A percentile compares a stretch with the other conserved stretches of the same genome.
Conservation (phyloP, 1,284 basidiomycete species). For the Ceratobasidium theobromae region DNA sequence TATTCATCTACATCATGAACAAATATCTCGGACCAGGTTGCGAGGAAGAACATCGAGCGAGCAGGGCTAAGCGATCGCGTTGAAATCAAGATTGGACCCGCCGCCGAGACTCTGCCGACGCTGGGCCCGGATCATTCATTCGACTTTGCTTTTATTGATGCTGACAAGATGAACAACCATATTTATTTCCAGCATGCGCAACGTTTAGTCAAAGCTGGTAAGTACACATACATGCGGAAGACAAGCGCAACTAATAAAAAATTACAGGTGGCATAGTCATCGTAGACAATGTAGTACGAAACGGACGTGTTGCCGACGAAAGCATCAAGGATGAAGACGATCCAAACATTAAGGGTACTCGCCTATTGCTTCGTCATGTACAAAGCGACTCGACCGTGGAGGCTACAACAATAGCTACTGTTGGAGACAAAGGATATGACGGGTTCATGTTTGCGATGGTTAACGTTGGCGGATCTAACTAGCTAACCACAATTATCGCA, state of each 20-base stretch:
- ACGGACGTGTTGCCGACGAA: conserved; percentile 52
- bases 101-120: conserved; percentile 49
- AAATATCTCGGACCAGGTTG: conserved; percentile 47
- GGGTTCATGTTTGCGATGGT: conserved; percentile 56
- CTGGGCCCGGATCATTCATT: conserved; percentile 51
- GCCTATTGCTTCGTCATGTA: conserved; percentile 51
- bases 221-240: conserved; percentile 51
- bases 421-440: conserved; percentile 61
- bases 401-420: conserved; percentile 60
- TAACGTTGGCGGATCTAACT: neutral
- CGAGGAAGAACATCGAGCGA: conserved; percentile 52
- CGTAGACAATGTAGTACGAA: conserved; percentile 63
- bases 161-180: conserved; percentile 54
- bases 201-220: conserved; percentile 55
- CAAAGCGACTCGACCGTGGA: conserved; percentile 59
- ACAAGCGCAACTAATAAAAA: neutral
- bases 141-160: conserved; percentile 64
- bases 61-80: conserved; percentile 54
- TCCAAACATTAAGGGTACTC: conserved; percentile 49
- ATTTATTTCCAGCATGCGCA: conserved; percentile 58
- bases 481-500: neutral
- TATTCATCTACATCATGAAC: neutral
- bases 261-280: conserved; percentile 45
- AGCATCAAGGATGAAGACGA: conserved; percentile 40
- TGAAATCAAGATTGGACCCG: conserved; percentile 54